Base-by-base conservation (phyloP, 805 yeast species). In the Nakazawaea wyomingensis region DNA sequence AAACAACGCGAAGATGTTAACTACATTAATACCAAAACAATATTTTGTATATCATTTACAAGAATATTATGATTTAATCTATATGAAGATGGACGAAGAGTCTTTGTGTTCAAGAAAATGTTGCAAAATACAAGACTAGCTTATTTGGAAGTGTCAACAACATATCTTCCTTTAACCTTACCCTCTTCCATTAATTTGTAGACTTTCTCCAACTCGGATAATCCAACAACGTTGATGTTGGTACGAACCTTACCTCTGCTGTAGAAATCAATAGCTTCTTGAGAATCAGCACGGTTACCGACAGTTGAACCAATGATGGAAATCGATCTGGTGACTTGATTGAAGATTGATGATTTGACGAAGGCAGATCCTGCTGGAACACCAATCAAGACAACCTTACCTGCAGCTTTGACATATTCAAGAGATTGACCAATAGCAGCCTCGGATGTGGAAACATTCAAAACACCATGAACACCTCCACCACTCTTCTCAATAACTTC, bases 111-210 rank as follows among this genome's bases (percentile, higher is more conserved):
- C 11, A 24, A 9, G 27, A 11, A 8, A 24, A 24, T 11, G 11
- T 11, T 9, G 11, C 27, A 24, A 9, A 8, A 24, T 24, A 8
- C 8, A 9, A 8, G 27, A 2, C 27, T 9, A 8, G 27, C 27
- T 66, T 68, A 81, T 62, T 79, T 77, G 50, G 73, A 60, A 39
- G 85, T 80, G 70, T 88, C 96, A 51, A 88, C 82, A 46, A 88
- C 96, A 62, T 82, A 81, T 69, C 96, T 79, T 57, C 96, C 96
- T 54, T 81, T 76, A 59, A 88, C 82, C 71, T 83, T 77, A 57
- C 93, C 95, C 66, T 79, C 72, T 65, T 75, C 83, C 96, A 88
- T 88, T 62, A 78, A 72, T 53, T 78, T 72, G 71, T 75, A 87
- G 50, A 87, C 82, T 45, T 62, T 64, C 52, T 85, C 78, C 55